Evolutionary conservation across 2,329 filamentous ascomycete genomes (phyloP).

Genomic region (Aspergillus clavatus): DNA sequence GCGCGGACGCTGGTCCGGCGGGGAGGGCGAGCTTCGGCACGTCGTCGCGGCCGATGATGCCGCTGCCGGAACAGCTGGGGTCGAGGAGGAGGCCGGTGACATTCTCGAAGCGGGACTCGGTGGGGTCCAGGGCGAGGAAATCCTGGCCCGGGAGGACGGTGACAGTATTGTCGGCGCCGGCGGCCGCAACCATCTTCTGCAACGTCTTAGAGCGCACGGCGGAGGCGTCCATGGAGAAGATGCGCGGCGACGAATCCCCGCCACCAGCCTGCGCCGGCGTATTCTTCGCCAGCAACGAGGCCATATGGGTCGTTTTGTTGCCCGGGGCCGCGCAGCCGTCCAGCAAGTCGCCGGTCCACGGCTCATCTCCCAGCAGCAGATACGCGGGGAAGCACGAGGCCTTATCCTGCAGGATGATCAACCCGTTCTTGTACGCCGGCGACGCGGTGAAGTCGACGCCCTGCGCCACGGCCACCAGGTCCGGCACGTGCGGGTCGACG

Average conservation of each 20-base stretch:
- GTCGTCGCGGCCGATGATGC: constrained; percentile 85
- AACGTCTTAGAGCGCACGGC: constrained; percentile 63
- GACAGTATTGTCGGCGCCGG: constrained; percentile 64
- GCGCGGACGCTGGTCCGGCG: constrained; percentile 16
- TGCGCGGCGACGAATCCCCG: constrained; percentile 33
- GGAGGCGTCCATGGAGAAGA: constrained; percentile 47
- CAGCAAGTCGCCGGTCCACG: constrained; percentile 63
- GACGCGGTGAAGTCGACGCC: constrained; percentile 67
- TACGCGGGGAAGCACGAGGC: constrained; percentile 96
- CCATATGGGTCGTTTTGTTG: constrained; percentile 94
- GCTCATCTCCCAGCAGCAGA: constrained; percentile 61
- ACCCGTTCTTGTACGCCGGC: constrained; percentile 67
- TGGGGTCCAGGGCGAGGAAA: constrained; percentile 71
- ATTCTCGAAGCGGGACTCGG: constrained; percentile 55
- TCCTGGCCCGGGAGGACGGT: constrained; percentile 70
- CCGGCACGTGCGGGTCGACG: constrained; percentile 76
- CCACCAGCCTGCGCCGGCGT: constrained; percentile 21
- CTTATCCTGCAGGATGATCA: constrained; percentile 90
- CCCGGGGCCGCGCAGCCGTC: constrained; percentile 93
- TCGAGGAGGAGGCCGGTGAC: constrained; percentile 83
- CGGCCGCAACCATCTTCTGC: constrained; percentile 75
- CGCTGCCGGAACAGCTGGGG: constrained; percentile 91
- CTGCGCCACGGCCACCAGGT: constrained; percentile 73
- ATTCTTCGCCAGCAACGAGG: constrained; percentile 58
- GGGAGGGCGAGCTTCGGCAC: constrained; percentile 64